Evolutionary conservation across 495 filamentous ascomycete species (phyloP), one percentile per base, ranked within the genome.

Genomic region (Chaetomidium leptoderma): DNA sequence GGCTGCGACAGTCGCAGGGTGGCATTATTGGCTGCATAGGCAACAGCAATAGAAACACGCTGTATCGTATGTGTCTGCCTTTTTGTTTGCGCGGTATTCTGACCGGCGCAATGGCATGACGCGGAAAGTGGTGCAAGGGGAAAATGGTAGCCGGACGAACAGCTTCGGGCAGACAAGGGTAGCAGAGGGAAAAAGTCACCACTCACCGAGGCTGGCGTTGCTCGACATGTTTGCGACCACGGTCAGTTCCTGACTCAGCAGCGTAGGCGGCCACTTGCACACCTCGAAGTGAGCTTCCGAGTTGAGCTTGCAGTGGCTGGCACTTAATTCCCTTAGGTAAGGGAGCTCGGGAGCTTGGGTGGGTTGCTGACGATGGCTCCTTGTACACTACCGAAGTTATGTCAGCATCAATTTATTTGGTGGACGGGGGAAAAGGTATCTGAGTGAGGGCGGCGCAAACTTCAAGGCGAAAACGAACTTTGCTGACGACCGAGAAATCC

Each of bases 231-330:
- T 49, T 44, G 60, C 40, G 37, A 37, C 26, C 42, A 13, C 46
- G 37, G n/a, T n/a, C 16, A 33, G 46, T 53, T 50, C 50, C 64
- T 66, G 61, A 66, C 61, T 66, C 64, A 66, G 64, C 64, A 50
- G 19, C 40, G 47, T 16, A 11, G 37, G 16, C 27, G 32, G 16
- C 32, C 16, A 26, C 19, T 19, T 9, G 8, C 49, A 36, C 10
- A 19, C 29, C 3, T n/a, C 29, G 21, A 26, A 43, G 32, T 24
- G 32, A 37, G 33, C 33, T 32, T 37, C 32, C 40, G 17, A 23
- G 39, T n/a, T 21, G 39, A 19, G n/a, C 39, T 44, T 26, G n/a
- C n/a, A n/a, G n/a, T n/a, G 53, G 49, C 47, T 35, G 49, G 33
- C 7, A 50, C 32, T 32, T 16, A 14, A 42, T 6, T 16, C 39